These are phyloP conservation scores for Solanum hybrid DNA, from an alignment of 305 asterid genomes.

Conservation along the genomic window DNA sequence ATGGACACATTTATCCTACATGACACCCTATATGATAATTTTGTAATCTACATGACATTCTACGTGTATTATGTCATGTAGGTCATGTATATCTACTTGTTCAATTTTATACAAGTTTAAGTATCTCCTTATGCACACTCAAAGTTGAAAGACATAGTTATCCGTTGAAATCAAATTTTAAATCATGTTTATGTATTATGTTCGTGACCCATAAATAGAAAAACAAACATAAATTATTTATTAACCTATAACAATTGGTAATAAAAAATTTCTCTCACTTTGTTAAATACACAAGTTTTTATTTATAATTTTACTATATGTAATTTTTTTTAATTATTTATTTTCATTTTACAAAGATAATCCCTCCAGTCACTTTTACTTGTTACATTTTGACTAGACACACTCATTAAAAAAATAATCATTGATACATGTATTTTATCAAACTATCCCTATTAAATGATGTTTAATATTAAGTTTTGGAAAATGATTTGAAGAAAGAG, in stretches of 20 bases:
- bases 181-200: background rate
- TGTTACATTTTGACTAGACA: too few species aligned
- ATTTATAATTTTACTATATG: too few species aligned
- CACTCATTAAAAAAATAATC: too few species aligned
- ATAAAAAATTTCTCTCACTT: background rate
- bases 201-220: background rate
- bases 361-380: background rate
- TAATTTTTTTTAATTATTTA: too few species aligned
- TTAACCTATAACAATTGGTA: background rate
- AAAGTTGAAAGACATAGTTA: background rate
- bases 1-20: background rate
- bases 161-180: too few species aligned
- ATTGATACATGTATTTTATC: too few species aligned
- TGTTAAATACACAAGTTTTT: background rate
- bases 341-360: too few species aligned
- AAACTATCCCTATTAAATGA: background rate
- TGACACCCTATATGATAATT: background rate
- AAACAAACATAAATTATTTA: too few species aligned
- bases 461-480: background rate
- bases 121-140: background rate
- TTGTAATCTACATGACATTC: fast-evolving
- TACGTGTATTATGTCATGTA: too few species aligned
- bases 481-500: too few species aligned
- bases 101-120: too few species aligned
- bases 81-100: too few species aligned